Base-by-base conservation (phyloP, 345 rosid genomes). In the Sapria himalayana region DNA sequence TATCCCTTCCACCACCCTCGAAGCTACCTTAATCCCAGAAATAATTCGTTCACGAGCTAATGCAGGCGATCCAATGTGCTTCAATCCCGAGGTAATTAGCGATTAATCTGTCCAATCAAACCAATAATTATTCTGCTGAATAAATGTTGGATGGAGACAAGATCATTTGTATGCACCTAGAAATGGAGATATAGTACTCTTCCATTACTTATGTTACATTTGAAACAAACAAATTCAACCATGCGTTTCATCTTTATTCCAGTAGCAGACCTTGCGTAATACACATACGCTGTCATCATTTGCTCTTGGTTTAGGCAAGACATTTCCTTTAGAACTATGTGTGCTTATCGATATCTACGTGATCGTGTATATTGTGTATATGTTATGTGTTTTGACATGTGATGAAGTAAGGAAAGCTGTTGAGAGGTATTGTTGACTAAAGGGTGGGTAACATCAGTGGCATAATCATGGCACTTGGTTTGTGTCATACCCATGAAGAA, bases 341-440 rank as follows among this genome's bases (percentile, higher is more conserved):
- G n/a, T n/a, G n/a, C n/a, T n/a, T n/a, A n/a, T n/a, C n/a, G n/a
- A n/a, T n/a, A n/a, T n/a, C n/a, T n/a, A n/a, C n/a, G n/a, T n/a
- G n/a, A n/a, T n/a, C n/a, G n/a, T n/a, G n/a, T n/a, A n/a, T n/a
- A n/a, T n/a, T n/a, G 19, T 9, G 20, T 23, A 34, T 35, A 32
- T 27, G 12, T 19, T 25, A 17, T 39, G 11, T 25, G 14, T 18
- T 9, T 11, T 16, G 4, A 17, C 15, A 6, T 4, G 1, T 32
- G 21, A 0, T 23, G 17, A 22, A 3, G 29, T 37, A 16, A 25
- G 38, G 57, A 59, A 46, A 56, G 60, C 60, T 67, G 85, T 73
- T 73, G 61, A 74, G 79, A 73, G n/a, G n/a, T 75, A 51, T 61
- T 63, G 92, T 82, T 78, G 86, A 77, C 82, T 59, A 43, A 41